Evolutionary conservation across 176 grass and related monocot genomes (phyloP).

Genomic region (Aegilops sharonensis): DNA sequence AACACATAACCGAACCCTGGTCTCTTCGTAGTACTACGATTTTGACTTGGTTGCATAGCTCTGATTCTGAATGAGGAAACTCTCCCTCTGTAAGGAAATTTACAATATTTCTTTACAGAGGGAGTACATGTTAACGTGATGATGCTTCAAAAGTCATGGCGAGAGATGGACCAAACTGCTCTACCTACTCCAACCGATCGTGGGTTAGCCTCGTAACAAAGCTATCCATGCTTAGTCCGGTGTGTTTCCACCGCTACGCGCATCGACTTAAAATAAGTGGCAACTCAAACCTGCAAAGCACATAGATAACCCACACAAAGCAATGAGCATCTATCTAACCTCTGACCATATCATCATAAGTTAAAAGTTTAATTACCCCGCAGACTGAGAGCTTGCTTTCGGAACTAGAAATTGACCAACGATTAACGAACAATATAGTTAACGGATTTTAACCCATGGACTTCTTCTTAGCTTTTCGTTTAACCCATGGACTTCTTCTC

Average conservation of each 20-base stretch:
- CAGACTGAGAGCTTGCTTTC: not conserved
- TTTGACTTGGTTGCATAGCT: too few relatives aligned
- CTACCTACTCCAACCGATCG: not conserved
- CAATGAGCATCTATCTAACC: not conserved
- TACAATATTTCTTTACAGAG: too few relatives aligned
- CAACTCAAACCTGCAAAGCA: not conserved
- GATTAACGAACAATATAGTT: not conserved
- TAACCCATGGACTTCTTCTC: not conserved
- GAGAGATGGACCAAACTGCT: not conserved
- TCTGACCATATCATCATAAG: not conserved
- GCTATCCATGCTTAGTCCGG: not conserved
- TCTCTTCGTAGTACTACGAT: too few relatives aligned
- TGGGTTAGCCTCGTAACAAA: too few relatives aligned
- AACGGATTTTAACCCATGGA: not conserved
- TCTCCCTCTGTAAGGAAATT: too few relatives aligned
- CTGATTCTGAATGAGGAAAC: too few relatives aligned
- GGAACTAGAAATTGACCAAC: not conserved
- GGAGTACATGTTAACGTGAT: too few relatives aligned
- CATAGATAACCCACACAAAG: not conserved
- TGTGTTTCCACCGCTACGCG: too few relatives aligned
- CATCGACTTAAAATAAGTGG: not conserved
- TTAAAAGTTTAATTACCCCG: not conserved
- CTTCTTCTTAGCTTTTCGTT: not conserved
- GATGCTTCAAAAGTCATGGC: not conserved
- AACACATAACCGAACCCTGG: too few relatives aligned